A percentile compares a stretch with the other conserved stretches of the same genome.
Evolutionary conservation across 129 eudicot species (phyloP).

Genomic region (Flaveria bidentis): DNA sequence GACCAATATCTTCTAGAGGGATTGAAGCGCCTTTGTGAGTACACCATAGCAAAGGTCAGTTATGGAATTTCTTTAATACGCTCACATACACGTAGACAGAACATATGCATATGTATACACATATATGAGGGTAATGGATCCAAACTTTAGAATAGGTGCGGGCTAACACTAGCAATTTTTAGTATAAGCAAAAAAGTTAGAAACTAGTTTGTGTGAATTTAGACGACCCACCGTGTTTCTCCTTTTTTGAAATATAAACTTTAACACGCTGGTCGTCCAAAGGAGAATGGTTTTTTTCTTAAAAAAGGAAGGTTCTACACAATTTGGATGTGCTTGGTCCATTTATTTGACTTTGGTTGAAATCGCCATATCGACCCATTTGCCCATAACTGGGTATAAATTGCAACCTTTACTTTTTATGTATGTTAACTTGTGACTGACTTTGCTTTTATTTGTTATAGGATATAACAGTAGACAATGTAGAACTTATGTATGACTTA

Average conservation of each 20-base stretch:
- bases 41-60: conserved; percentile 72
- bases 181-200: no score
- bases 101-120: no score
- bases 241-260: neutral
- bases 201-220: neutral
- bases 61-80: neutral
- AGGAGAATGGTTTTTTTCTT: no score
- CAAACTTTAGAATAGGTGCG: neutral
- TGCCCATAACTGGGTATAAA: neutral
- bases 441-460: conserved; percentile 22
- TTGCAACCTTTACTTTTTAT: neutral
- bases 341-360: neutral
- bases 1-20: conserved; percentile 87
- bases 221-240: neutral
- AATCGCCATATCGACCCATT: neutral
- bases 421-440: neutral
- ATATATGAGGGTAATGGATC: neutral
- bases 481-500: conserved; percentile 72
- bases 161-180: neutral
- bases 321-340: neutral
- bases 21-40: conserved; percentile 84
- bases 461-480: conserved; percentile 73
- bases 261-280: neutral
- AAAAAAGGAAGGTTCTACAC: neutral
- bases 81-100: no score